Base-by-base conservation (phyloP, 1,284 basidiomycete species). In the Ganoderma leucocontextum region DNA sequence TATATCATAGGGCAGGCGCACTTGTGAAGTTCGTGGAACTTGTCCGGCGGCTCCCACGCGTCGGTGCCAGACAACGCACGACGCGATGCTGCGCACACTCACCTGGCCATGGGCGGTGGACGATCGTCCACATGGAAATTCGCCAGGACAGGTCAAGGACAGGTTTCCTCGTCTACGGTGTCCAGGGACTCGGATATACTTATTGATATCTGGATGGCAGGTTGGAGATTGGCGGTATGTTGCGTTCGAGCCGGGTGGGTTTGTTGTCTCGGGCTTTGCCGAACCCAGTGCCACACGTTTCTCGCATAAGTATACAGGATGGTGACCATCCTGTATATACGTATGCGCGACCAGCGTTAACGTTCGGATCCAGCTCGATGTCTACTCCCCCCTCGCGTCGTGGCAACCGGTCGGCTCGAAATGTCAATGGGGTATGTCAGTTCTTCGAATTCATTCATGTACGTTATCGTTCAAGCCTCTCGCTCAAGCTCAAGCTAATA, bases 41-140 rank as follows among this genome's bases (percentile, higher is more conserved):
- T n/a, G n/a, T n/a, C 44, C 44, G 44, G 44, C n/a, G 44, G 44
- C 17, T 47, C 44, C 44, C 44, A 47, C n/a, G 44, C 44, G 44
- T 47, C 44, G 44, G 44, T 22, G 44, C 44, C 44, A 47, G 44
- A 47, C 44, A 22, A 47, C 44, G n/a, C 44, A 22, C n/a, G 44
- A 22, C 44, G 44, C 44, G 44, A 22, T 44, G 44, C 44, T n/a
- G 44, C 22, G 44, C 44, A 47, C 8, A 10, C n/a, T 4, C 44
- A 22, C 9, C 41, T 41, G 12, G 12, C 41, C 41, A 17, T 41
- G 8, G 44, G 44, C 44, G 12, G 52, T 15, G 52, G 52, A 33
- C 25, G 25, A 13, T 52, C 47, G 52, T 53, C 25, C 52, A 33
- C 15, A 33, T 53, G 52, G 25, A 53, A 29, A 15, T 53, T 15